phyloP scores from a whole-genome alignment of 1,139 yeast genomes.

The Saccharomyces hybrid region DNA sequence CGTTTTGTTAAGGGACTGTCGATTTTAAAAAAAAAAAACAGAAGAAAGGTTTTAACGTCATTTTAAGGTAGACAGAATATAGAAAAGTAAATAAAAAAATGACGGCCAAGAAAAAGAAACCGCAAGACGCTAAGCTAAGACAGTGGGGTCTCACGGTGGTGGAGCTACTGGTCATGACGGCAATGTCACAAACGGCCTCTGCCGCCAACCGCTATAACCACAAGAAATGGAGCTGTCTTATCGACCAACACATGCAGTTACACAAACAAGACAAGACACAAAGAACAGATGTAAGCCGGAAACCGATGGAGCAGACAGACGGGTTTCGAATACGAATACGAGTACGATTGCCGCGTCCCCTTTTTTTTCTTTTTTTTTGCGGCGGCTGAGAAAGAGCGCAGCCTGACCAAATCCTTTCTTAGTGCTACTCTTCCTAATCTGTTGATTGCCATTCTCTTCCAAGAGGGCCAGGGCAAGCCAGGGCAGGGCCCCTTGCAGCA shows the following conservation, averaged over 20 bases:
- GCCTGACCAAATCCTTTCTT: too few species aligned
- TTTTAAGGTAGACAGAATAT: background rate
- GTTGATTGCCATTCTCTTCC: background rate
- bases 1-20: too few species aligned
- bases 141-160: background rate
- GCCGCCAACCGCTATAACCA: background rate
- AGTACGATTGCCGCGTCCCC: background rate
- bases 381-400: background rate
- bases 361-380: background rate
- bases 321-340: background rate
- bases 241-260: background rate
- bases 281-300: background rate
- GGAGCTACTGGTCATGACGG: background rate
- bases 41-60: background rate
- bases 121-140: background rate
- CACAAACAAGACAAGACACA: background rate
- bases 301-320: background rate
- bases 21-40: too few species aligned
- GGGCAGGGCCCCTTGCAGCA: background rate
- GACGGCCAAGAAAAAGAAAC: background rate
- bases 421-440: background rate
- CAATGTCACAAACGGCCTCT: background rate
- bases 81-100: background rate
- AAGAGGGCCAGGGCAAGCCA: background rate
- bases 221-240: background rate